Conservation (phyloP, 1,284 basidiomycete genomes). For the Sporisorium exsertum region DNA sequence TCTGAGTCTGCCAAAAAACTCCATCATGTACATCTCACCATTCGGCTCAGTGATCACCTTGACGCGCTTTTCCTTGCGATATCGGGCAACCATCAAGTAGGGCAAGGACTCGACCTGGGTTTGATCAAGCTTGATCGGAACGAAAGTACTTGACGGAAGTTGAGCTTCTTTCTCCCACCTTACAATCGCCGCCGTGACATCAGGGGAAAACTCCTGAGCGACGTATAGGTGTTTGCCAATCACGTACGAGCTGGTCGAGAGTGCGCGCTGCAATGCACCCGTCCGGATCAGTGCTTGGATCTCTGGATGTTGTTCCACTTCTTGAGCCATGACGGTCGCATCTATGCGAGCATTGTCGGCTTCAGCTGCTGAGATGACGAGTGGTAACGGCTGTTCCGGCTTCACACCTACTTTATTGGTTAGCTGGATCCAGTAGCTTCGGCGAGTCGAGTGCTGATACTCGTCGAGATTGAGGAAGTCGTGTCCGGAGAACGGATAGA, state of each 20-base stretch:
- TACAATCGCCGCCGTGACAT: background rate
- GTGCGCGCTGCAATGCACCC: background rate
- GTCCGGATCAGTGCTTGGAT: background rate
- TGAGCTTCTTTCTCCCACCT: background rate
- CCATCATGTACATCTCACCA: constrained; percentile 6
- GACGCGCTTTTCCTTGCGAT: background rate
- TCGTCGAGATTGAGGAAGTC: background rate
- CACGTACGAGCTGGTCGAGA: background rate
- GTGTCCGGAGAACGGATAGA: background rate
- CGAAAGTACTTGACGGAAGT: background rate
- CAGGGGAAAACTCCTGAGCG: background rate
- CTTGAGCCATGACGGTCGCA: background rate
- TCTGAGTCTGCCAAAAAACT: background rate
- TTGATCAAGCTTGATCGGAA: background rate
- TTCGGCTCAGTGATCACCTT: background rate
- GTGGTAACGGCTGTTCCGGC: background rate
- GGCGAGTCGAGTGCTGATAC: background rate
- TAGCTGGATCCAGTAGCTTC: background rate
- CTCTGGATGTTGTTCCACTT: background rate
- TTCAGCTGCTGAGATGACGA: background rate
- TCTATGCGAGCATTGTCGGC: background rate
- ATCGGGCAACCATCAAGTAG: background rate
- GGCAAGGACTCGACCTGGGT: background rate
- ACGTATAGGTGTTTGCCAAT: background rate
- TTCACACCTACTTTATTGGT: background rate